Evolutionary conservation across 192 early-diverging fungal species (phyloP).

Genomic region (Geranomyces michiganensis): DNA sequence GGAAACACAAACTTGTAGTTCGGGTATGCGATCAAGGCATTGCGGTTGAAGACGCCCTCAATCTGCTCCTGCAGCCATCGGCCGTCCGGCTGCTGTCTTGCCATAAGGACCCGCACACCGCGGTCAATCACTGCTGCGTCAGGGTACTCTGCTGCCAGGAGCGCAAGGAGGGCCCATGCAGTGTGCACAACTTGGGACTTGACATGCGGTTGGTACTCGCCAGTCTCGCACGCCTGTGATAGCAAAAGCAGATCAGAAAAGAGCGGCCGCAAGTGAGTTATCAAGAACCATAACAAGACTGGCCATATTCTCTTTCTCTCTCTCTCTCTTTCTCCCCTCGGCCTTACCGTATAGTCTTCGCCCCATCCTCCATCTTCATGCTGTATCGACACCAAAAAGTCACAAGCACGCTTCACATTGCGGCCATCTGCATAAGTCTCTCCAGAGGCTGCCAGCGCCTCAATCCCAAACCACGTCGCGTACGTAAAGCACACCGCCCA

Average conservation of each 20-base stretch:
- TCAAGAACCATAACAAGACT: no score
- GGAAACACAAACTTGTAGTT: slow-evolving; percentile 95
- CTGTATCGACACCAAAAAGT: slow-evolving; percentile 91
- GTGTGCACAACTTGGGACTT: slow-evolving; percentile 91
- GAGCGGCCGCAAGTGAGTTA: no score
- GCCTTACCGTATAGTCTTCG: slow-evolving; percentile 81
- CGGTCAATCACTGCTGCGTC: slow-evolving; percentile 65
- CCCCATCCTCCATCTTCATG: slow-evolving; percentile 96
- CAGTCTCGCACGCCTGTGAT: slow-evolving; percentile 66
- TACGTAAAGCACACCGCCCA: slow-evolving; percentile 99
- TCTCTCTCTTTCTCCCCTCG: no score
- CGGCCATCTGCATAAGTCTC: slow-evolving; percentile 78
- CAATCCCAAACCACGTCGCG: slow-evolving; percentile 88
- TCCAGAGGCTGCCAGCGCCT: slow-evolving; percentile 80
- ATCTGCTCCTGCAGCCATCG: slow-evolving; percentile 97
- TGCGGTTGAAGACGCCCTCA: slow-evolving; percentile 96
- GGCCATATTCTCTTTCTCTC: no score
- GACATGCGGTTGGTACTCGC: slow-evolving; percentile 64
- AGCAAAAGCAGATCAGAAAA: not conserved
- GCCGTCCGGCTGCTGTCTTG: slow-evolving; percentile 84
- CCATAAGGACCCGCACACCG: slow-evolving; percentile 70
- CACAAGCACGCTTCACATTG: slow-evolving; percentile 71
- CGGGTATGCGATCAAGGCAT: slow-evolving; percentile 77
- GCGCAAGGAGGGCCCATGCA: slow-evolving; percentile 80
- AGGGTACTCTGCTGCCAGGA: slow-evolving; percentile 90